These are phyloP conservation scores for Colletotrichum nymphaeae DNA, from an alignment of 2,329 filamentous ascomycete genomes.

Conservation along the genomic window DNA sequence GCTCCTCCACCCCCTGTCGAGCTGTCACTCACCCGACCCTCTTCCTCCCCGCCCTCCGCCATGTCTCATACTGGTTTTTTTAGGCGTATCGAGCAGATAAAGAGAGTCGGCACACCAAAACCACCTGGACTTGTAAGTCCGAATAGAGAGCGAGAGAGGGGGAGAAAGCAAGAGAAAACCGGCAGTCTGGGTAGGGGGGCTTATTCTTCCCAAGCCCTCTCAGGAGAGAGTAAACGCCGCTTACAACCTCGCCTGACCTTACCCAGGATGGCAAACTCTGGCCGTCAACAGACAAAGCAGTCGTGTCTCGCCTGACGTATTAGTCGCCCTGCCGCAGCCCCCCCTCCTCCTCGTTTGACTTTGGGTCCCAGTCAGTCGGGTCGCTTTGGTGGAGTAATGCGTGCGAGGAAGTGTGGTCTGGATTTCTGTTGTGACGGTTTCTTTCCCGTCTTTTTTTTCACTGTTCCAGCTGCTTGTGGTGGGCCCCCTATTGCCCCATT, in stretches of 20 bases:
- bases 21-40: background rate
- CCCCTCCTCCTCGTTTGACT: background rate
- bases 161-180: constrained; percentile 10
- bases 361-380: constrained; percentile 24
- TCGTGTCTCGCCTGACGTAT: constrained; percentile 32
- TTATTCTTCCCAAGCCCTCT: background rate
- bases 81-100: constrained; percentile 15
- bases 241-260: constrained; percentile 1
- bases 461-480: background rate
- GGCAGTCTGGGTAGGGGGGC: constrained; percentile 20
- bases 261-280: constrained; percentile 7
- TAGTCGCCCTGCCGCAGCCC: constrained; percentile 21
- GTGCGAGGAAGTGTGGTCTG: background rate
- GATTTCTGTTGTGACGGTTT: constrained; percentile 19
- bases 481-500: no score
- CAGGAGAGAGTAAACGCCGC: background rate
- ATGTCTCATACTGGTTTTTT: constrained; percentile 26
- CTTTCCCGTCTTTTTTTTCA: background rate
- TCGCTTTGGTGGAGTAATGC: constrained; percentile 5
- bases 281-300: constrained; percentile 27
- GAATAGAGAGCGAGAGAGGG: background rate
- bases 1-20: constrained; percentile 13
- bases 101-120: background rate
- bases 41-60: constrained; percentile 18
- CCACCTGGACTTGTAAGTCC: background rate